Evolutionary conservation across 2,329 filamentous ascomycete genomes (phyloP).

Genomic region (Penicillium sp.): DNA sequence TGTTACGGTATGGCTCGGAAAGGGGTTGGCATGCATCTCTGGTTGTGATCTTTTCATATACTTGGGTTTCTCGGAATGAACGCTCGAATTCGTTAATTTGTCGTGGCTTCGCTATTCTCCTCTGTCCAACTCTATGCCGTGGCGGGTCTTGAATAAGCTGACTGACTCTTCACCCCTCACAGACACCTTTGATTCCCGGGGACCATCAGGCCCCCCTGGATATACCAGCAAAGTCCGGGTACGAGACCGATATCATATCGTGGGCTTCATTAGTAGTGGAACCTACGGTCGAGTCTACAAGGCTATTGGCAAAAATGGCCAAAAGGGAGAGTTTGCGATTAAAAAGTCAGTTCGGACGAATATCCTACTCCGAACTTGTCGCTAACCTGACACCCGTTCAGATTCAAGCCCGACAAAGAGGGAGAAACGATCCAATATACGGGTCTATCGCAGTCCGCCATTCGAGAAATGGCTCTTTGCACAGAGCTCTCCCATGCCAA

Average conservation of each 20-base stretch:
- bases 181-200: conserved; percentile 45
- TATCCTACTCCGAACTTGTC: neutral
- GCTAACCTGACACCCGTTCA: conserved; percentile 32
- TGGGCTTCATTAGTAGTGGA: conserved; percentile 97
- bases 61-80: conserved; percentile 15
- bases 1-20: neutral
- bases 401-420: conserved; percentile 96
- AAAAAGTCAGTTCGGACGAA: conserved; percentile 72
- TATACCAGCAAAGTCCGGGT: conserved; percentile 80
- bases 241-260: conserved; percentile 90
- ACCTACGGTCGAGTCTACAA: conserved; percentile 99
- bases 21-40: conserved; percentile 9
- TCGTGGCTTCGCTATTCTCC: conserved; percentile 15
- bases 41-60: conserved; percentile 15
- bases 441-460: conserved; percentile 94
- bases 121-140: conserved; percentile 11
- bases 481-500: conserved; percentile 88
- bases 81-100: conserved; percentile 22
- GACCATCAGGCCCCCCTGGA: conserved; percentile 50
- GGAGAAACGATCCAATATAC: conserved; percentile 94
- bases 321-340: conserved; percentile 88
- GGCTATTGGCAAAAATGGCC: conserved; percentile 74
- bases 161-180: conserved; percentile 29
- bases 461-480: conserved; percentile 96
- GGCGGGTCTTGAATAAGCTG: conserved; percentile 1